Evolutionary conservation across 768 basidiomycete species (phyloP).

Genomic region (Serpula lacrymans): DNA sequence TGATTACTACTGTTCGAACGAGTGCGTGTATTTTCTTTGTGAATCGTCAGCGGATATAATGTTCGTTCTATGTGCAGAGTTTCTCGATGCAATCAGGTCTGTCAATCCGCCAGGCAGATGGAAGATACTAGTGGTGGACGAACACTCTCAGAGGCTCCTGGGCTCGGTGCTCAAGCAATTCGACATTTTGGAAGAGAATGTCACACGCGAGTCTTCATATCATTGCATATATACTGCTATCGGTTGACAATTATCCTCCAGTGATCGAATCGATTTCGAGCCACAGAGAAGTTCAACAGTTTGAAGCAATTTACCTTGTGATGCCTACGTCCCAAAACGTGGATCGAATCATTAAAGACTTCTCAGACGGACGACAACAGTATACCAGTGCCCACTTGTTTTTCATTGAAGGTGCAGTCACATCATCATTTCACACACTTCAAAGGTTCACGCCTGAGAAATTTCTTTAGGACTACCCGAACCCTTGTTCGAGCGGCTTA

Average conservation of each 20-base stretch:
- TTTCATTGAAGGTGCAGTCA: constrained; percentile 82
- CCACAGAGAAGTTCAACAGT: constrained; percentile 77
- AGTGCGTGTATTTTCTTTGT: constrained; percentile 31
- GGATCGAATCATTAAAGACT: constrained; percentile 86
- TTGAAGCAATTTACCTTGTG: constrained; percentile 91
- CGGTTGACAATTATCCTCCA: constrained; percentile 30
- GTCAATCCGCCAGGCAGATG: constrained; percentile 85
- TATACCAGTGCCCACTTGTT: constrained; percentile 88
- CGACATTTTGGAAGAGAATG: constrained; percentile 94
- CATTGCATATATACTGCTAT: neutral
- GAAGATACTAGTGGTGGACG: constrained; percentile 98
- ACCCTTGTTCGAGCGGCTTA: constrained; percentile 68
- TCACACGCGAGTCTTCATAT: constrained; percentile 68
- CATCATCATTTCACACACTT: neutral
- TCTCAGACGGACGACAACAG: constrained; percentile 55
- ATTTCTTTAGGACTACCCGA: constrained; percentile 66
- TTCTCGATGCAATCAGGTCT: constrained; percentile 83
- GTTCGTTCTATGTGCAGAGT: constrained; percentile 46
- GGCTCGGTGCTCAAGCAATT: constrained; percentile 87
- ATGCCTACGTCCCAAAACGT: constrained; percentile 96
- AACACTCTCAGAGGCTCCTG: constrained; percentile 81
- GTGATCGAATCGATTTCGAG: constrained; percentile 91
- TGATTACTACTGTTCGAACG: constrained; percentile 42
- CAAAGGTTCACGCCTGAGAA: constrained; percentile 2
- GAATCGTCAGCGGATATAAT: constrained; percentile 1